Evolutionary conservation across 2,329 filamentous ascomycete species (phyloP), one percentile per base, ranked within the genome.

Genomic region (Penicillium sp.): DNA sequence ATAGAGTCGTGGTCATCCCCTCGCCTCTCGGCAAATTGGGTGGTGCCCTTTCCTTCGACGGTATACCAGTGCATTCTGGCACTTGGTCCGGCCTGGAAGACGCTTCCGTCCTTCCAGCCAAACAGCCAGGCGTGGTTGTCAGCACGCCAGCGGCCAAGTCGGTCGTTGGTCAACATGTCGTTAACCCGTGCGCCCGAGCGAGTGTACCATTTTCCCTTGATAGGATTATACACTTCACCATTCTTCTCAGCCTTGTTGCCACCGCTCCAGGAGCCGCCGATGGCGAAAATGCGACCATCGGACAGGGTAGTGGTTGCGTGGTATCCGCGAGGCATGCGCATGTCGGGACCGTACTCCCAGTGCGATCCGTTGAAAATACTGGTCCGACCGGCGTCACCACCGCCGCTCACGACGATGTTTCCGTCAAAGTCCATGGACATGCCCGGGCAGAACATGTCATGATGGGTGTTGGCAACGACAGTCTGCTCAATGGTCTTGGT

Each of bases 251-350:
- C 22, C 29, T 78, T 75, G 4, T 62, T 53, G 0, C 73, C 77
- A 27, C 83, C 83, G 15, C 75, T 81, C 75, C 77, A 83, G 0
- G 80, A 82, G 3, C 84, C 83, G 22, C 84, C 84, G 41, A 85
- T 84, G n/a, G 75, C 79, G 67, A 85, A 86, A 31, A 85, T 76
- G 0, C 76, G 71, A 8, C 83, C 83, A 55, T 83, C 76, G 0
- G 81, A 81, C 1, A 77, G 62, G 0, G 78, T 82, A 0, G 77
- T 72, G 0, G 78, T 77, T 0, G 81, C 69, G 49, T 85, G 82
- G 57, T 85, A 83, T 9, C 81, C 80, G 18, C 82, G 78, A 7
- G 71, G 63, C 25, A 80, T 69, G 22, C 72, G 69, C 80, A 84
- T 79, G 48, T 75, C 60, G 0, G 74, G 67, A 1, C 67, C 77